These are phyloP conservation scores for Cyclocybe cylindracea DNA, from an alignment of 768 basidiomycete genomes.

Conservation along the genomic window DNA sequence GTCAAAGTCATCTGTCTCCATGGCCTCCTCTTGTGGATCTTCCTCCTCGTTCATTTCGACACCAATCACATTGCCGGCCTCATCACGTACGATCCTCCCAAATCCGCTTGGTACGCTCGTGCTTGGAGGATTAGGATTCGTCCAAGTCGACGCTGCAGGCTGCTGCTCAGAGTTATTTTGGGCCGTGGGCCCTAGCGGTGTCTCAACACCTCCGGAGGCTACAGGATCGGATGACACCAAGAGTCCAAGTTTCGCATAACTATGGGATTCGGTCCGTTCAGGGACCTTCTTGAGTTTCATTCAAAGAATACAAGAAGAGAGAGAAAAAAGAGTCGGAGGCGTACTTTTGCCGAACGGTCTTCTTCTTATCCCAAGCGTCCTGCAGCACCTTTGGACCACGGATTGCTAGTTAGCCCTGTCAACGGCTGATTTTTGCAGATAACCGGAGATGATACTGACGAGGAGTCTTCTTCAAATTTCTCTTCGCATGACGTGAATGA, in stretches of 20 bases:
- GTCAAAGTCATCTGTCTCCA: constrained; percentile 30
- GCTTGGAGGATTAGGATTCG: constrained; percentile 14
- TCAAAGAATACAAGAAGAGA: too few relatives aligned
- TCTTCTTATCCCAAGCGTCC: constrained; percentile 83
- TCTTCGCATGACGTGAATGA: constrained; percentile 74
- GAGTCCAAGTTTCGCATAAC: constrained; percentile 81
- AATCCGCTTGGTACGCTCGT: constrained; percentile 57
- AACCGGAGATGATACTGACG: constrained; percentile 41
- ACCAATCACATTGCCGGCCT: constrained; percentile 69
- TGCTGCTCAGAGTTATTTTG: constrained; percentile 12
- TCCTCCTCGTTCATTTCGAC: constrained; percentile 66
- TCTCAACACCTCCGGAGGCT: constrained; percentile 70
- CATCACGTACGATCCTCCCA: constrained; percentile 83
- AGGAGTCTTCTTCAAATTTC: constrained; percentile 76
- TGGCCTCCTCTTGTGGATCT: constrained; percentile 28
- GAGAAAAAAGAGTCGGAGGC: constrained; percentile 19
- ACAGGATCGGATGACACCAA: constrained; percentile 66
- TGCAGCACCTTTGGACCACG: constrained; percentile 80
- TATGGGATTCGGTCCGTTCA: constrained; percentile 26
- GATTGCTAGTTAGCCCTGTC: constrained; percentile 50
- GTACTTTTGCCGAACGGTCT: constrained; percentile 93
- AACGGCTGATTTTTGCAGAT: constrained; percentile 7
- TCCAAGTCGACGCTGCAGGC: constrained; percentile 8
- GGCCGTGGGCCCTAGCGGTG: constrained; percentile 22
- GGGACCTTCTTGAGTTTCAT: background rate